These are phyloP conservation scores for Wickerhamomyces canadensis DNA, from an alignment of 805 yeast genomes.

Conservation along the genomic window DNA sequence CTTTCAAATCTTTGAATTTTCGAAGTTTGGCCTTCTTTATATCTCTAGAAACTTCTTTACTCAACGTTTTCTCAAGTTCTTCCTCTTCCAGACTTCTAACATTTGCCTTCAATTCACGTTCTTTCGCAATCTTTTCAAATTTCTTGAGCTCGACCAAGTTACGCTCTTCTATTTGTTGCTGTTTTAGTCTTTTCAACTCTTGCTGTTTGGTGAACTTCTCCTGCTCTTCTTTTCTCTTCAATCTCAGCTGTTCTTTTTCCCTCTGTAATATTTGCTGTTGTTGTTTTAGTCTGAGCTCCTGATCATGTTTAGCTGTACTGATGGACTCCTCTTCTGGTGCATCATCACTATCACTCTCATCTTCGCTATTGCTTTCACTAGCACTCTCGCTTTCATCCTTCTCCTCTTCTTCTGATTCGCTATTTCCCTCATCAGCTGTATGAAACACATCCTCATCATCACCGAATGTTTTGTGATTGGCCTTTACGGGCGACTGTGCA, in stretches of 20 bases:
- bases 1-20: slow-evolving; percentile 10
- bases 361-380: slow-evolving; percentile 1
- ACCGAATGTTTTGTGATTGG: slow-evolving; percentile 15
- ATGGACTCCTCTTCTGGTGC: slow-evolving; percentile 48
- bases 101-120: slow-evolving; percentile 9
- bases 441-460: slow-evolving; percentile 15
- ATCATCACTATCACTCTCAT: slow-evolving; percentile 26
- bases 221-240: slow-evolving; percentile 24
- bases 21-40: slow-evolving; percentile 9
- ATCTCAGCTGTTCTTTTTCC: slow-evolving; percentile 20
- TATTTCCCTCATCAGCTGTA: slow-evolving; percentile 16
- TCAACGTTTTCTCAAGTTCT: slow-evolving; percentile 10
- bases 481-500: slow-evolving; percentile 7
- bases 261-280: slow-evolving; percentile 23
- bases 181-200: slow-evolving; percentile 17
- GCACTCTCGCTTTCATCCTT: slow-evolving; percentile 12
- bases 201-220: slow-evolving; percentile 20
- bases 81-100: slow-evolving; percentile 14
- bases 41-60: slow-evolving; percentile 12
- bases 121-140: slow-evolving; percentile 13
- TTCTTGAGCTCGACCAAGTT: slow-evolving; percentile 16
- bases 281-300: slow-evolving; percentile 20
- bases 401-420: background rate
- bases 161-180: slow-evolving; percentile 14
- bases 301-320: slow-evolving; percentile 19